These are phyloP conservation scores for Coemansia sp. DNA, from an alignment of 192 early-diverging fungal genomes.

Conservation along the genomic window DNA sequence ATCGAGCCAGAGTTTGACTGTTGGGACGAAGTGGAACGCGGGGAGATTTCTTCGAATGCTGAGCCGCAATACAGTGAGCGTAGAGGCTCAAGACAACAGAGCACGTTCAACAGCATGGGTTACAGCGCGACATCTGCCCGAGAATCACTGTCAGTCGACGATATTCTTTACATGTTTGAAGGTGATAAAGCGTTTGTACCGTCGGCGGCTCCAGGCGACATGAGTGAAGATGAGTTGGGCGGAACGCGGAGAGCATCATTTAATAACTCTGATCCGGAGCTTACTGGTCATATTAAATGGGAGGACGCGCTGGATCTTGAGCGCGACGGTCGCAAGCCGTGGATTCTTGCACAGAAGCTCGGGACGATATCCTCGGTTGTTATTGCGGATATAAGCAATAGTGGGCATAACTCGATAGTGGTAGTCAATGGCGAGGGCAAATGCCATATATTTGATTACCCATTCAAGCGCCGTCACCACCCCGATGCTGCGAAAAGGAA, in stretches of 20 bases:
- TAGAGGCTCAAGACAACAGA: conserved; percentile 21
- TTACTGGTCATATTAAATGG: conserved; percentile 43
- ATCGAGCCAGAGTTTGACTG: conserved; percentile 54
- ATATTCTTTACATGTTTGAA: conserved; percentile 45
- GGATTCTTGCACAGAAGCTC: conserved; percentile 51
- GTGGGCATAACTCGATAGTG: conserved; percentile 51
- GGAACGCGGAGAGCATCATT: conserved; percentile 9
- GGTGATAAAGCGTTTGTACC: conserved; percentile 11
- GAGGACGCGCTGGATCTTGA: conserved; percentile 52
- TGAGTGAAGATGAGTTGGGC: conserved; percentile 33
- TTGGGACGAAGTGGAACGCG: conserved; percentile 50
- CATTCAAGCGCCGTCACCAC: conserved; percentile 47
- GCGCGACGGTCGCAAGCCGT: conserved; percentile 55
- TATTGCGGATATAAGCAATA: conserved; percentile 46
- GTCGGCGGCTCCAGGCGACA: conserved; percentile 15
- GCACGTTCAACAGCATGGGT: conserved; percentile 31
- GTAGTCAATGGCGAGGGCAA: conserved; percentile 54
- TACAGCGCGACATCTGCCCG: conserved; percentile 20
- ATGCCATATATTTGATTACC: conserved; percentile 52
- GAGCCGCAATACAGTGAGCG: neutral
- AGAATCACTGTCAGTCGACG: conserved; percentile 42
- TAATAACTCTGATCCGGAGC: conserved; percentile 11
- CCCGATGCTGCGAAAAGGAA: conserved; percentile 38
- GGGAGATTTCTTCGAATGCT: conserved; percentile 32
- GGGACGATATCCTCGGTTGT: conserved; percentile 53